Evolutionary conservation across 1,139 yeast species (phyloP).

Genomic region (Blastobotrys capitulatus): DNA sequence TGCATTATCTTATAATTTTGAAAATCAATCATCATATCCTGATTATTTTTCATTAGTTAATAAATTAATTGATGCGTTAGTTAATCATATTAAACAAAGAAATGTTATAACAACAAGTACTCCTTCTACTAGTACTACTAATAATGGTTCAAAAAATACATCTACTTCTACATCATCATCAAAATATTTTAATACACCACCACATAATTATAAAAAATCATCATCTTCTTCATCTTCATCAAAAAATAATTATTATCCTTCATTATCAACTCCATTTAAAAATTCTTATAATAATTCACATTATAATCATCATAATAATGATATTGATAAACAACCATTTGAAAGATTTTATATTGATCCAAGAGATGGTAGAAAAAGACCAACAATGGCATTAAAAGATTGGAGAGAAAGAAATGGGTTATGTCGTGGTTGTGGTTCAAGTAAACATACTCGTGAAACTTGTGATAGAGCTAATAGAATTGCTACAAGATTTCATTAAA

Average conservation of each 20-base stretch:
- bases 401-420: constrained; percentile 4
- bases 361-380: constrained; percentile 3
- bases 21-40: not conserved
- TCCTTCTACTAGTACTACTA: too few species aligned
- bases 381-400: constrained; percentile 6
- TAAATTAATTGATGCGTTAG: not conserved
- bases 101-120: not conserved
- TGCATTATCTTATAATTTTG: not conserved
- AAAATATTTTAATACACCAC: too few species aligned
- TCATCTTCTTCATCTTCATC: not conserved
- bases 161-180: too few species aligned
- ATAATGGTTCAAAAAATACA: not conserved
- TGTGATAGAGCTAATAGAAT: constrained; percentile 5
- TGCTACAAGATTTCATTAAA: not conserved
- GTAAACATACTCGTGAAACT: not conserved
- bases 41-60: not conserved
- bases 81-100: not conserved
- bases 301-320: not conserved
- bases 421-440: constrained; percentile 6
- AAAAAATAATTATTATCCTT: not conserved
- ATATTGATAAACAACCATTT: not conserved
- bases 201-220: too few species aligned
- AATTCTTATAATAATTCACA: not conserved
- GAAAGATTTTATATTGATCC: constrained; percentile 1
- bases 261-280: not conserved